Conservation (phyloP, 306 rosid species). For the Prunus mongolica region DNA sequence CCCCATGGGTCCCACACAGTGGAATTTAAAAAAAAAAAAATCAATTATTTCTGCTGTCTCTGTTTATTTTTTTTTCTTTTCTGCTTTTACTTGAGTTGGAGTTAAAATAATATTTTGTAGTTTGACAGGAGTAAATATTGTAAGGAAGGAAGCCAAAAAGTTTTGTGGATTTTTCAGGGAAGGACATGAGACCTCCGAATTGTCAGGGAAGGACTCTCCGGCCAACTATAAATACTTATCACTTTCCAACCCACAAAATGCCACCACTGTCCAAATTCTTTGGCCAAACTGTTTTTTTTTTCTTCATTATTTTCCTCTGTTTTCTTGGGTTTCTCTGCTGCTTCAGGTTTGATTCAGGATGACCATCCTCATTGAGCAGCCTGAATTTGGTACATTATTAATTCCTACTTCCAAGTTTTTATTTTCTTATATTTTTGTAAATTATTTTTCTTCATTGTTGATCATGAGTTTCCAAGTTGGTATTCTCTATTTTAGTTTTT, state of each 20-base stretch:
- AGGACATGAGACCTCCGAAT: conserved; percentile 54
- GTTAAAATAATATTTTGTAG: conserved; percentile 11
- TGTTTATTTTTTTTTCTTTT: background rate
- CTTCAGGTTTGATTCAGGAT: conserved; percentile 23
- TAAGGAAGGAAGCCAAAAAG: conserved; percentile 19
- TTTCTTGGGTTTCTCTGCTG: background rate
- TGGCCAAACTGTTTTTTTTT: background rate
- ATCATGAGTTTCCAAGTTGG: background rate
- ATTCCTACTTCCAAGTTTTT: background rate
- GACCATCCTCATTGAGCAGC: conserved; percentile 61
- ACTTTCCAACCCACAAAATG: conserved; percentile 11
- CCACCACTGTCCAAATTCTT: background rate
- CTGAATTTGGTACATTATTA: conserved; percentile 36
- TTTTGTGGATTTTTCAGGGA: conserved; percentile 58
- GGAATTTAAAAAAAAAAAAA: too few relatives aligned
- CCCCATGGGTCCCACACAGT: too few relatives aligned
- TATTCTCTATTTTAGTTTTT: background rate
- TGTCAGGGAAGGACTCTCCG: conserved; percentile 87
- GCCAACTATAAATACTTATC: conserved; percentile 61
- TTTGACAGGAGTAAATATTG: background rate
- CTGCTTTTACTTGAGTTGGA: conserved; percentile 6
- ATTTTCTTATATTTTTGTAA: background rate
- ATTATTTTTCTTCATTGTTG: background rate
- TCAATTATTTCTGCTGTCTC: too few relatives aligned
- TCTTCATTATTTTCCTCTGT: background rate